Evolutionary conservation across 1,139 yeast species (phyloP), one percentile per base, ranked within the genome.

Genomic region (Nakaseomyces uthaithaninus): DNA sequence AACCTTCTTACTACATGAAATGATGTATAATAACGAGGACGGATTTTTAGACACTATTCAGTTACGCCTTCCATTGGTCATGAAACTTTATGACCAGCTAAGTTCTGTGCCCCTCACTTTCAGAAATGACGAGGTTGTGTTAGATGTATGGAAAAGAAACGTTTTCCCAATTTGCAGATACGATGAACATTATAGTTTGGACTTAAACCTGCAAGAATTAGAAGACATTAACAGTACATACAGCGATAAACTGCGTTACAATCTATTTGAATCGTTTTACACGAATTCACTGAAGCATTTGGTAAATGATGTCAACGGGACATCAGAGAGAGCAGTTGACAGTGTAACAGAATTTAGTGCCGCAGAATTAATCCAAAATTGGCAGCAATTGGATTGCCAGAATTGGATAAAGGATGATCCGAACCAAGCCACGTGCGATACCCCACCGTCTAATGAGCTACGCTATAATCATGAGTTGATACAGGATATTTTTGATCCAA

Each of bases 401-500:
- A 24, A 35, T 15, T 33, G 19, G 39, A 38, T 25, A 30, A 34
- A 9, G 36, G 37, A 11, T 23, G 40, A 18, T 36, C 18, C 31
- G 7, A 16, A 14, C n/a, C 19, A 22, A 7, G n/a, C 10, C 11
- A 14, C 34, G 2, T 34, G 28, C 5, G 16, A 28, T 26, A 12
- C 22, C n/a, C 24, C 17, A 19, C 25, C 24, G 4, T 31, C 35
- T 5, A 20, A 31, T 19, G 35, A 19, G 15, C 17, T 31, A 8
- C 19, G 35, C n/a, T 31, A 31, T n/a, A 31, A 31, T 20, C 38
- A 35, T 25, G 45, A 44, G 22, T 38, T 46, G 39, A 42, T 54
- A 12, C 49, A 51, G 24, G 56, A 52, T 19, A 47, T 54, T 37
- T 53, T 54, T 28, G 56, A 54, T 33, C 59, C 57, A 10, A 31